These are phyloP conservation scores for Malbranchea cinnamomea DNA, from an alignment of 2,329 filamentous ascomycete genomes.

Conservation along the genomic window DNA sequence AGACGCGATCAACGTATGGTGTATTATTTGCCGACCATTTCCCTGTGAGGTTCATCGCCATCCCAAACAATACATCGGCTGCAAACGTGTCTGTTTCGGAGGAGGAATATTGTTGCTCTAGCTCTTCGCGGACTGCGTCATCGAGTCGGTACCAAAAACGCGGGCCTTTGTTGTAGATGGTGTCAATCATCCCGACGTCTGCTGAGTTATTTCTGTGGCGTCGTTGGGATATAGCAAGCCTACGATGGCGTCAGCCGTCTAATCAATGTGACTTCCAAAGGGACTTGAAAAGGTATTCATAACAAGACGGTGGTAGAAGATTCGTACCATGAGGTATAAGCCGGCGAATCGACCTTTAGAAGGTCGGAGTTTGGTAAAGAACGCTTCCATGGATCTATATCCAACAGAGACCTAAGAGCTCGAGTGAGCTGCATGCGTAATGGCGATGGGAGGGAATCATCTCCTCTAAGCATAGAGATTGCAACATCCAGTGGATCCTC, in stretches of 20 bases:
- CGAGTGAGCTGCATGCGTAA: conserved; percentile 12
- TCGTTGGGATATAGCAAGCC: conserved; percentile 12
- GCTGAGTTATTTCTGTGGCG: conserved; percentile 4
- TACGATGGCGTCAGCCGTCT: conserved; percentile 4
- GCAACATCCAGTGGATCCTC: conserved; percentile 7
- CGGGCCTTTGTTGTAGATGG: conserved; percentile 16
- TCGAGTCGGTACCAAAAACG: conserved; percentile 17
- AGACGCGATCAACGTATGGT: conserved; percentile 12
- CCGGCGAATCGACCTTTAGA: conserved; percentile 10
- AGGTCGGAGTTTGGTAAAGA: conserved; percentile 11
- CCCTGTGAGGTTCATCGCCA: conserved; percentile 15
- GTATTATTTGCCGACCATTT: conserved; percentile 9
- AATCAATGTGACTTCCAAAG: background rate
- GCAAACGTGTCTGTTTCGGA: conserved; percentile 10
- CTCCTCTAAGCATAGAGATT: conserved; percentile 9
- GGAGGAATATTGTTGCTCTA: conserved; percentile 13
- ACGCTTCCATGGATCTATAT: conserved; percentile 13
- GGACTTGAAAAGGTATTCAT: background rate
- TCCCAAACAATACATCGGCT: conserved; percentile 15
- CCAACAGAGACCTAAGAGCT: conserved; percentile 11
- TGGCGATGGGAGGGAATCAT: conserved; percentile 10
- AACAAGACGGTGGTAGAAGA: background rate
- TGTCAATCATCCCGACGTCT: conserved; percentile 14
- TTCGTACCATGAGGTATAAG: conserved; percentile 14
- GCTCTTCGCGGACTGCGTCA: conserved; percentile 12